Evolutionary conservation across 306 rosid species (phyloP).

Genomic region (Glycyrrhiza uralensis): DNA sequence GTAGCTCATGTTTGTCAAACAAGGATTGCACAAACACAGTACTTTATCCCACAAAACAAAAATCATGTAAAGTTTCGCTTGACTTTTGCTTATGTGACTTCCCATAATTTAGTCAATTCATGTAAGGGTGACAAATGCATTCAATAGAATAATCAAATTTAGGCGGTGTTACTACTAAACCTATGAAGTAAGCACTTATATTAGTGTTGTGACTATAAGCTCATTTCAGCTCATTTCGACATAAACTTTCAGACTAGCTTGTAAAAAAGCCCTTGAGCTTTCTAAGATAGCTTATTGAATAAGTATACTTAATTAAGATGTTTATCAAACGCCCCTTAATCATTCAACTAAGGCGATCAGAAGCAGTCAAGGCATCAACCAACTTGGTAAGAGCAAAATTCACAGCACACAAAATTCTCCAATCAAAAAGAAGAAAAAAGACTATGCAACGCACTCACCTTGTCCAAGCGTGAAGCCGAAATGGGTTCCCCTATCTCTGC

Average conservation of each 20-base stretch:
- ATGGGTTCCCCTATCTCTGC: slow-evolving; percentile 70
- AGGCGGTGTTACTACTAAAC: too few relatives aligned
- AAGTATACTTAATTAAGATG: too few relatives aligned
- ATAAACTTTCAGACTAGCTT: too few relatives aligned
- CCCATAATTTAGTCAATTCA: background rate
- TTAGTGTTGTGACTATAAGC: too few relatives aligned
- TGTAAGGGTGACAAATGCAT: background rate
- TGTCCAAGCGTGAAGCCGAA: slow-evolving; percentile 95
- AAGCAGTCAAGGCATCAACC: background rate
- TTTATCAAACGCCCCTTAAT: too few relatives aligned
- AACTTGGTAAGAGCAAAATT: background rate
- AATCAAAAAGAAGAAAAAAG: background rate
- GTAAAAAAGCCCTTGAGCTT: too few relatives aligned
- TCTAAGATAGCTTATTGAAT: too few relatives aligned
- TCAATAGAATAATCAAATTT: background rate
- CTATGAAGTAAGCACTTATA: too few relatives aligned
- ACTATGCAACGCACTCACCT: slow-evolving; percentile 40
- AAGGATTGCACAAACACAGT: background rate
- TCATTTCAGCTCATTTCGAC: too few relatives aligned
- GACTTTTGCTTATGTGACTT: background rate
- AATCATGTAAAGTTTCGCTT: background rate
- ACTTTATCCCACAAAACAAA: background rate
- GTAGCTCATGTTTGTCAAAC: background rate
- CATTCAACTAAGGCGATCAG: background rate
- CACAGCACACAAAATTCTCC: background rate